These are phyloP conservation scores for Drechslera avenae DNA, from an alignment of 2,329 filamentous ascomycete genomes.

Conservation along the genomic window DNA sequence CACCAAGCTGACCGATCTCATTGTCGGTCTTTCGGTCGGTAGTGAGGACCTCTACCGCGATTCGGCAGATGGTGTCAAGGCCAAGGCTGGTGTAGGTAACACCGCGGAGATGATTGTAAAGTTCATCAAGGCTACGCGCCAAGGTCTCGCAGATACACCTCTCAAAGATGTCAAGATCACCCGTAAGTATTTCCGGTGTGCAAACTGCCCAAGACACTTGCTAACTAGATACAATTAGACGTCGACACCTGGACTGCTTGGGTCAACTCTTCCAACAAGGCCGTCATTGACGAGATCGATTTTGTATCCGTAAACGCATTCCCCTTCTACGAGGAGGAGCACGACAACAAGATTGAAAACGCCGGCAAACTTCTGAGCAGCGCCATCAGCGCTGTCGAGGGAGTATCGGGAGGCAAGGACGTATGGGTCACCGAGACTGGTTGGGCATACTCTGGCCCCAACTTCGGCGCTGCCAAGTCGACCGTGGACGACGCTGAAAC, in stretches of 20 bases:
- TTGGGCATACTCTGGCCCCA: constrained; percentile 42
- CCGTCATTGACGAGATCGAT: constrained; percentile 44
- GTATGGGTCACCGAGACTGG: constrained; percentile 50
- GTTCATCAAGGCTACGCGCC: constrained; percentile 56
- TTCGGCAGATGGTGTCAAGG: constrained; percentile 68
- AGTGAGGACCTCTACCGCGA: constrained; percentile 66
- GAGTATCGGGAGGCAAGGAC: constrained; percentile 38
- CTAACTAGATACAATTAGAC: constrained; percentile 8
- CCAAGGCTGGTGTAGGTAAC: constrained; percentile 66
- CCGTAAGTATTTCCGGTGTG: constrained; percentile 4
- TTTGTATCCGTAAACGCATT: constrained; percentile 47
- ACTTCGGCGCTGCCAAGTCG: constrained; percentile 36
- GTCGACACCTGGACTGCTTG: constrained; percentile 48
- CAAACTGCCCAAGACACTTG: too few relatives aligned
- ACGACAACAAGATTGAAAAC: constrained; percentile 44
- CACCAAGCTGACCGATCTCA: constrained; percentile 58
- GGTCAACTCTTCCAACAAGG: constrained; percentile 44
- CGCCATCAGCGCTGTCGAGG: constrained; percentile 37
- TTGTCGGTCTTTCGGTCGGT: constrained; percentile 46
- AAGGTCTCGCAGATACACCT: constrained; percentile 64
- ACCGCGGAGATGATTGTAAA: constrained; percentile 64
- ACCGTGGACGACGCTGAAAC: constrained; percentile 37
- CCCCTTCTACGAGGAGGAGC: constrained; percentile 46
- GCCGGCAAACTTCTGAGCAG: constrained; percentile 48
- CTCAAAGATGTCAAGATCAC: constrained; percentile 58